Evolutionary conservation across 1,139 yeast genomes (phyloP), one percentile per base, ranked within the genome.

Genomic region (Lodderomyces jiufengensis): DNA sequence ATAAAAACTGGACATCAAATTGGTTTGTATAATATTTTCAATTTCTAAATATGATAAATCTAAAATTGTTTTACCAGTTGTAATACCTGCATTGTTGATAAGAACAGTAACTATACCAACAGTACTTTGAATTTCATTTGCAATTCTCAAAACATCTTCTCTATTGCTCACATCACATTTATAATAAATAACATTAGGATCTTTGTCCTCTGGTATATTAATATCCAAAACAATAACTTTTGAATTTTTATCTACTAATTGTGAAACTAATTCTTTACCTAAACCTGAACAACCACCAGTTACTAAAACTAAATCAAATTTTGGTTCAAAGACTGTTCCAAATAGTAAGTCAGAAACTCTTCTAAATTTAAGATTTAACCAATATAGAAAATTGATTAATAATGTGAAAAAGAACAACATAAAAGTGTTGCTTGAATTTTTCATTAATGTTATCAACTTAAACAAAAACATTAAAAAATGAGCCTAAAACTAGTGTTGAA

Each of bases 221-320:
- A 84, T 46, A 49, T 90, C 97, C 28, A 86, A 61, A 0, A 82
- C 82, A 1, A 84, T 74, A 0, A 85, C 81, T 21, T 54, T 67
- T 1, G 73, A 71, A 6, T 59, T 57, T 7, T 67, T 63, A 9
- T 49, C 51, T 3, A 59, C 57, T 37, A 86, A 70, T 27, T 54
- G 52, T 12, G 47, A 43, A 0, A 73, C 84, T n/a, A 88, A 46
- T 40, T 78, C 84, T 31, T 59, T 60, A 0, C 97, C 97, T 16
- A 90, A 63, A 0, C 97, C 97, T 0, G 76, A 62, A 2, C 75
- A 54, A 0, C 96, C 97, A 1, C 97, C 97, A 0, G 97, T 88
- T 18, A 90, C 64, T n/a, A 87, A 57, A 0, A 80, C 82, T 9
- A 83, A 61, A 48, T 84, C 87, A 16, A 61, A 57, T 35, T 46